A percentile compares a stretch with the other conserved stretches of the same genome.
Evolutionary conservation across 2,329 filamentous ascomycete genomes (phyloP).

Genomic region (Talaromyces sp.): DNA sequence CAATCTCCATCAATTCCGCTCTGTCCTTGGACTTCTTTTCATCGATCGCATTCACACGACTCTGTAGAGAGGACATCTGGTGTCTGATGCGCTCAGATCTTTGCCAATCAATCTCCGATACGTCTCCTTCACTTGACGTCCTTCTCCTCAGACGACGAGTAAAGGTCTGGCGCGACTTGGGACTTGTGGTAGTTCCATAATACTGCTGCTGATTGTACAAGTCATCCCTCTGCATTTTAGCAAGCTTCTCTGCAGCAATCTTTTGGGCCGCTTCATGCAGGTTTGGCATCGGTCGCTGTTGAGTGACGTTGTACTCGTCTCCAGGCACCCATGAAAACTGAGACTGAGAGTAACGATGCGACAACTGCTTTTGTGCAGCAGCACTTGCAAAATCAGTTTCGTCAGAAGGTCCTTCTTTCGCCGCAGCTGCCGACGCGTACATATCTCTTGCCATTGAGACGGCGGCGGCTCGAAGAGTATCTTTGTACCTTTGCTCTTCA

Average conservation of each 20-base stretch:
- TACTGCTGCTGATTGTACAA: constrained; percentile 73
- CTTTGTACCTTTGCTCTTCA: constrained; percentile 67
- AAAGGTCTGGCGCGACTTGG: constrained; percentile 47
- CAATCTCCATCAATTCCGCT: constrained; percentile 67
- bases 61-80: constrained; percentile 75
- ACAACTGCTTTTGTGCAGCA: constrained; percentile 32
- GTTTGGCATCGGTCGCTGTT: constrained; percentile 30
- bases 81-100: constrained; percentile 67
- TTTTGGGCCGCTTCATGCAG: constrained; percentile 84
- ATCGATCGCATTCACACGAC: constrained; percentile 63
- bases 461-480: constrained; percentile 73
- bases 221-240: constrained; percentile 69
- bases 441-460: constrained; percentile 86
- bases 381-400: constrained; percentile 19
- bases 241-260: constrained; percentile 74
- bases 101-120: constrained; percentile 58
- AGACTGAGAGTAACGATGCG: constrained; percentile 24
- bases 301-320: constrained; percentile 20
- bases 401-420: constrained; percentile 23
- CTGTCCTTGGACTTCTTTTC: constrained; percentile 68
- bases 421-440: constrained; percentile 57
- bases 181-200: constrained; percentile 50
- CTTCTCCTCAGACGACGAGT: constrained; percentile 57
- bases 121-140: constrained; percentile 61
- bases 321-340: constrained; percentile 29